Conservation (phyloP, 129 eudicot species). For the Saposhnikovia divaricata region DNA sequence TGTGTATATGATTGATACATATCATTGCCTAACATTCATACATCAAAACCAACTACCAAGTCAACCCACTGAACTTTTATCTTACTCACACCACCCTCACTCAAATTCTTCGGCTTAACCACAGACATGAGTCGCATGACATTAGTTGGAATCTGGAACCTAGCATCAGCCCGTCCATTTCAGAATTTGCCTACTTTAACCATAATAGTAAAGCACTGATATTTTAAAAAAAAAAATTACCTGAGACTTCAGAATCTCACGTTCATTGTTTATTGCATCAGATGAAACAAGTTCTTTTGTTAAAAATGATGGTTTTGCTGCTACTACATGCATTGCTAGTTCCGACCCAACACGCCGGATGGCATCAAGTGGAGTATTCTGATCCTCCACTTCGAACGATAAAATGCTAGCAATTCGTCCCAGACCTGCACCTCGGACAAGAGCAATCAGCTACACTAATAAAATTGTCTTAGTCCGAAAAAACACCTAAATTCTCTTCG, state of each 20-base stretch:
- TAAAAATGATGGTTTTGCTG: constrained; percentile 78
- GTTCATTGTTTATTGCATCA: constrained; percentile 65
- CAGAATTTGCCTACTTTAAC: neutral
- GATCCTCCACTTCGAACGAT: constrained; percentile 78
- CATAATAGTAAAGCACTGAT: neutral
- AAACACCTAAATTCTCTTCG: neutral
- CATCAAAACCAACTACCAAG: constrained; percentile 7
- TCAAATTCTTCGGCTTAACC: neutral
- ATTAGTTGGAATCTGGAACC: neutral
- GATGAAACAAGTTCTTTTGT: constrained; percentile 68
- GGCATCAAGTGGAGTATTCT: constrained; percentile 57
- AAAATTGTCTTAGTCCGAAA: neutral
- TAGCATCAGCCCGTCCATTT: neutral
- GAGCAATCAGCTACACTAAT: neutral
- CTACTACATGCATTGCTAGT: constrained; percentile 96
- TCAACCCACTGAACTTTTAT: neutral
- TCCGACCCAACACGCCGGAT: constrained; percentile 82
- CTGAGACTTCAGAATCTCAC: constrained; percentile 90
- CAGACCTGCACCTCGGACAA: constrained; percentile 41
- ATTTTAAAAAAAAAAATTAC: constrained; percentile 28
- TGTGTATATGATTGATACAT: neutral
- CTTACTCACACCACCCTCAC: neutral
- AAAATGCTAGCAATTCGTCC: constrained; percentile 89
- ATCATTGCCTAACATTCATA: neutral
- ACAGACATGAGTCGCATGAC: neutral